A percentile compares a stretch with the other conserved stretches of the same genome.
These are phyloP conservation scores for Diaporthe citri DNA, from an alignment of 2,329 filamentous ascomycete genomes.

Conservation along the genomic window DNA sequence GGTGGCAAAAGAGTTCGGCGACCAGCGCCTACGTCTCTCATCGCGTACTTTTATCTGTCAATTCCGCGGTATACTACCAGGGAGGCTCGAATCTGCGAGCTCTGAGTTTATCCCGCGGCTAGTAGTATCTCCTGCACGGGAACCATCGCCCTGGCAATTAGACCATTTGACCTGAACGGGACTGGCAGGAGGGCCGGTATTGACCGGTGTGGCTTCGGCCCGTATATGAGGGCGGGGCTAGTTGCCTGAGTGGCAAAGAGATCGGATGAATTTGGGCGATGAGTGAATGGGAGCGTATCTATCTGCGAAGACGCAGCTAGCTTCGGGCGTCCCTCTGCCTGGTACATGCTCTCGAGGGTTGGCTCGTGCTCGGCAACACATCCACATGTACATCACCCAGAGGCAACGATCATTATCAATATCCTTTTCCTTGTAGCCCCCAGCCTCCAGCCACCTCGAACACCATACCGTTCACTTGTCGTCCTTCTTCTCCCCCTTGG, in stretches of 20 bases:
- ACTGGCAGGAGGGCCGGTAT: constrained; percentile 4
- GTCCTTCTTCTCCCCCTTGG: constrained; percentile 32
- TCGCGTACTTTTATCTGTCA: background rate
- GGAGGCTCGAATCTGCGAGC: background rate
- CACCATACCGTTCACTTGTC: background rate
- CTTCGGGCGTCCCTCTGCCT: background rate
- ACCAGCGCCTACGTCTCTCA: constrained; percentile 16
- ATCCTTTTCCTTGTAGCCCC: background rate
- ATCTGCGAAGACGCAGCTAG: background rate
- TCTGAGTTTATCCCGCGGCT: background rate
- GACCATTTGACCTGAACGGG: constrained; percentile 2
- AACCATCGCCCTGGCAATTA: background rate
- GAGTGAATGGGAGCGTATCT: background rate
- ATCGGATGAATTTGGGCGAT: background rate
- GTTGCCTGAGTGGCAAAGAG: background rate
- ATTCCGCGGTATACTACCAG: constrained; percentile 9
- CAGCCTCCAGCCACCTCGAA: background rate
- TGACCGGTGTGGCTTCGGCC: background rate
- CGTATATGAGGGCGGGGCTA: background rate
- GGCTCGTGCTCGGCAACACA: background rate
- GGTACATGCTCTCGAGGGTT: background rate
- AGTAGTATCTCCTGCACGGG: constrained; percentile 1
- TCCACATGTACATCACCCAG: background rate
- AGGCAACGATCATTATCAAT: background rate
- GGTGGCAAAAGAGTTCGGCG: constrained; percentile 7